Evolutionary conservation across 1,284 basidiomycete genomes (phyloP), one percentile per base, ranked within the genome.

Genomic region (Austroboletus novae-zelandiae): DNA sequence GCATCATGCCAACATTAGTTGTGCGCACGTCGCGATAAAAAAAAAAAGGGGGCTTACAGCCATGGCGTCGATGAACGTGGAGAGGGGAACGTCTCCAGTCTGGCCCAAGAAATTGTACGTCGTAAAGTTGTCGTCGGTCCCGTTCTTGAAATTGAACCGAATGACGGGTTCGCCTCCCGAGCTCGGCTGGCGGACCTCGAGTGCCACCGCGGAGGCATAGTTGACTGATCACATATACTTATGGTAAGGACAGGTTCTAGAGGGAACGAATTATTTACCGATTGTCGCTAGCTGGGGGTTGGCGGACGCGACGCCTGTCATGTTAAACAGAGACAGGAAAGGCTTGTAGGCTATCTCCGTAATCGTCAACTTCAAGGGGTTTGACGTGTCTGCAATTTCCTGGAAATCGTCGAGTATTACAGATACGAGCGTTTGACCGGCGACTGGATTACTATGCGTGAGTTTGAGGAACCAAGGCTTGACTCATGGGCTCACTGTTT

Each of bases 131-230:
- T 74, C 68, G 35, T 67, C 69, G 1, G 87, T 84, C 9, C 89
- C 89, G 63, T 94, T 94, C 67, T 86, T 84, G 76, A 92, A 91
- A 62, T 82, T 84, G 69, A 91, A 78, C 30, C 84, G 79, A 44
- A 93, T 65, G 54, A 83, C 75, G 44, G 82, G 72, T 64, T 77
- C 64, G 50, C 75, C 69, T 60, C 74, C 61, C 51, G 70, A 56
- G 23, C 37, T 51, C 53, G 76, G 62, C 64, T 77, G 75, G 56
- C 82, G 80, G 29, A 91, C 73, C 70, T 94, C 91, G 49, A 91
- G 76, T 9, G 81, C 80, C 14, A 86, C 68, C 1, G 80, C 81
- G 4, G 84, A 81, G 9, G 89, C 87, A 58, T 86, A 92, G 65
- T 90, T 77, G 54, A 91, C 89, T 74, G 62, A 51, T 45, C 58